Base-by-base conservation (phyloP, 2,329 filamentous ascomycete species). In the Cryoendolithus antarcticus region DNA sequence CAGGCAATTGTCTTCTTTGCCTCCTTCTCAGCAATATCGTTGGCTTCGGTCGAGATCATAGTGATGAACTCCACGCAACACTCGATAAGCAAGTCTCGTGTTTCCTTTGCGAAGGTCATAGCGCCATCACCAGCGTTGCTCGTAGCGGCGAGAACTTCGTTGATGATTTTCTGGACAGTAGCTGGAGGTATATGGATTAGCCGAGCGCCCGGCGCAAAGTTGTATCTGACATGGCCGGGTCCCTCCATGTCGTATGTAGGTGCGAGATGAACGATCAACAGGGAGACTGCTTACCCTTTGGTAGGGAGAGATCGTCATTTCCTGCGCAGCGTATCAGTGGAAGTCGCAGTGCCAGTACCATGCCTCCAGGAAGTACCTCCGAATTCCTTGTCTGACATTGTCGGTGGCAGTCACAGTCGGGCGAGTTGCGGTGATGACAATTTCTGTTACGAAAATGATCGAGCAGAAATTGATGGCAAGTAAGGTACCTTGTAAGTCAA, bases 41-140 rank as follows among this genome's bases (percentile, higher is more conserved):
- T 98, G 46, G 91, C 91, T 66, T 98, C 89, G 35, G 86, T 93
- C n/a, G 88, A 95, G 52, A 98, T 83, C 55, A 98, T 76, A 11
- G 91, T 96, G 62, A 98, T 95, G 62, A 98, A 98, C 62, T 98
- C 91, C 55, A 98, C 89, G 57, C 91, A 98, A 67, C 91, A 96
- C 67, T 96, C 91, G 55, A 98, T 98, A 37, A 98, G 72, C 2
- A 96, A 72, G 57, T 98, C 91, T 43, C 91, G 81, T 9, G 89
- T 88, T 54, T 98, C 91, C 61, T 94, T 95, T 32, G 88, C 85
- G 59, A 96, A 96, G 2, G 83, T 80, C 45, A 93, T 75, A 34
- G 37, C 34, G n/a, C 35, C 11, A n/a, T 42, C 24, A 34, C 40
- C 38, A 34, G 9, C 8, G 31, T 41, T 32, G 37, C 40, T 37